phyloP scores from a whole-genome alignment of 495 filamentous ascomycete species.

The Xylaria venustula region DNA sequence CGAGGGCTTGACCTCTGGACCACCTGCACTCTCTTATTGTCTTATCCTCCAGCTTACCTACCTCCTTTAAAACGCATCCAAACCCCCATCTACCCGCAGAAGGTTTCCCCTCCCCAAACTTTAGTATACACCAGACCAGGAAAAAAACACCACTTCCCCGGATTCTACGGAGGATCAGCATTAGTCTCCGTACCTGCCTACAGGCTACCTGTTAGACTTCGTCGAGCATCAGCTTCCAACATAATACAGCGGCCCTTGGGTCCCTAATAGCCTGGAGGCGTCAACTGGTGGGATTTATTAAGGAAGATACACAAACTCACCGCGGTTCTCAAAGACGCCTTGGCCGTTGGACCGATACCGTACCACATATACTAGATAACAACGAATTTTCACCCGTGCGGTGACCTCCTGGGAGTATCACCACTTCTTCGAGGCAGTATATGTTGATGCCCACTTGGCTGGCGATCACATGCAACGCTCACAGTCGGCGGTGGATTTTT shows the following conservation, averaged over 20 bases:
- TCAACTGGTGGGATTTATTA: neutral
- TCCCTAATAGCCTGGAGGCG: neutral
- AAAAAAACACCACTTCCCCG: slow-evolving; percentile 21
- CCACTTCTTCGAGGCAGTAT: slow-evolving; percentile 2
- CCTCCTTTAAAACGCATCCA: slow-evolving; percentile 35
- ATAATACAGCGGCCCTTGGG: neutral
- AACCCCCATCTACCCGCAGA: slow-evolving; percentile 30
- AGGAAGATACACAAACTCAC: neutral
- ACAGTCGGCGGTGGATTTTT: slow-evolving; percentile 71
- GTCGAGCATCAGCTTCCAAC: neutral
- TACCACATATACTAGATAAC: neutral
- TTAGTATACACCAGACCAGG: slow-evolving; percentile 20
- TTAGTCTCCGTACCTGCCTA: neutral
- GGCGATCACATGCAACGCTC: slow-evolving; percentile 70
- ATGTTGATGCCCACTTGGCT: slow-evolving; percentile 29
- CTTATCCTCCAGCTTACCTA: slow-evolving; percentile 11
- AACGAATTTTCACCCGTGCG: neutral
- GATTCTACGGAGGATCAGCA: neutral
- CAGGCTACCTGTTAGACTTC: neutral
- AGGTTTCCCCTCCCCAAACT: slow-evolving; percentile 27
- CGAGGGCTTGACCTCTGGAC: slow-evolving; percentile 14
- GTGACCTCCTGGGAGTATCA: slow-evolving; percentile 10
- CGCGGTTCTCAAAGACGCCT: neutral
- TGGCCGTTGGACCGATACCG: neutral
- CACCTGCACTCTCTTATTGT: slow-evolving; percentile 7